phyloP scores from a whole-genome alignment of 345 rosid species.

The Lumnitzera littorea region DNA sequence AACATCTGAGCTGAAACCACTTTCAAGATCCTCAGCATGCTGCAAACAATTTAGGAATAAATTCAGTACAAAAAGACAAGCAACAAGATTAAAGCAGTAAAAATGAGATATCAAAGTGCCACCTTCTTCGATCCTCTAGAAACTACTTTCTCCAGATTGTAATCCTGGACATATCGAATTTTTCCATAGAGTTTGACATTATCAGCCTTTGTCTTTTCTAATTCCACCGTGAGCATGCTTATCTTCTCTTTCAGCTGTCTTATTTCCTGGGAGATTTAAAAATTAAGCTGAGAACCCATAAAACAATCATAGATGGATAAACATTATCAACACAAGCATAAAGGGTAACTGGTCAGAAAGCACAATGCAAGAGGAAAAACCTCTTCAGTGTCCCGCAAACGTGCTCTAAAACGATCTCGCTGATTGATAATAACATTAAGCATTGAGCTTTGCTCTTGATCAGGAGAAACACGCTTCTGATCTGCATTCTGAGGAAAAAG shows the following conservation, averaged over 20 bases:
- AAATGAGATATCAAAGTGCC: background rate
- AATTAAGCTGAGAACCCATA: slow-evolving; percentile 1
- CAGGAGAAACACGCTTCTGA: slow-evolving; percentile 61
- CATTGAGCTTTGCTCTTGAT: slow-evolving; percentile 96
- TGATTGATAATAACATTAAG: slow-evolving; percentile 96
- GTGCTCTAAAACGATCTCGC: slow-evolving; percentile 84
- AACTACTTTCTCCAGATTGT: slow-evolving; percentile 86
- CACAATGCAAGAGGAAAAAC: slow-evolving; percentile 19
- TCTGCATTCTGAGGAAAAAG: slow-evolving; percentile 44
- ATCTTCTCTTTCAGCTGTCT: slow-evolving; percentile 86
- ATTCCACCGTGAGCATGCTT: slow-evolving; percentile 56
- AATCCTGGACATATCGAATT: slow-evolving; percentile 94
- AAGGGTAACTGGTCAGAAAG: no score
- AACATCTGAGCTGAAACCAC: slow-evolving; percentile 87
- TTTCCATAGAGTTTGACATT: slow-evolving; percentile 94
- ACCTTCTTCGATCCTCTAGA: slow-evolving; percentile 97
- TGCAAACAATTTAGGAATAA: slow-evolving; percentile 14
- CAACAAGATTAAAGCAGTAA: background rate
- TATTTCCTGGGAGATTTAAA: slow-evolving; percentile 49
- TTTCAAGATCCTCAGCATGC: slow-evolving; percentile 84
- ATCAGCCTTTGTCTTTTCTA: slow-evolving; percentile 93
- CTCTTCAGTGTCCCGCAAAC: slow-evolving; percentile 91
- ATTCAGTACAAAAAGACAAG: background rate
- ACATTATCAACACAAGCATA: slow-evolving; percentile 5
- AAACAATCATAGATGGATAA: background rate